These are phyloP conservation scores for Eimeria falciformis DNA, from an alignment of 169 alveolate genomes.

Conservation along the genomic window DNA sequence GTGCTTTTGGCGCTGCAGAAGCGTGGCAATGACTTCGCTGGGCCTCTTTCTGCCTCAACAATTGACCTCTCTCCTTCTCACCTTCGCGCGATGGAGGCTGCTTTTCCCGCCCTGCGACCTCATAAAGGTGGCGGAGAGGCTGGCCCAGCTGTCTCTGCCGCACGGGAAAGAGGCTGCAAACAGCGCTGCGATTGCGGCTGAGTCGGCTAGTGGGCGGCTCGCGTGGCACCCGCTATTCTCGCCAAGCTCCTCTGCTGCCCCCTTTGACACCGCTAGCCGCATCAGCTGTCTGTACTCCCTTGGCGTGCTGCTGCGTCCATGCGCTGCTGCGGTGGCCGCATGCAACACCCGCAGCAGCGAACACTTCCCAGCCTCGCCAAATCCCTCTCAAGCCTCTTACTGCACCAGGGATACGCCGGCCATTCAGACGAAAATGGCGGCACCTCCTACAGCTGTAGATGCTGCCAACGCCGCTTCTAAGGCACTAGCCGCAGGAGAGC, in stretches of 20 bases:
- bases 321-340: conserved; percentile 18
- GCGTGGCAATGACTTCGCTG: not conserved
- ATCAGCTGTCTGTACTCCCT: conserved; percentile 54
- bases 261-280: conserved; percentile 35
- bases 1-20: not conserved
- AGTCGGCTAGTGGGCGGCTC: not conserved
- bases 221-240: conserved; percentile 44
- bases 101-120: conserved; percentile 8
- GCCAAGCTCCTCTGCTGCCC: conserved; percentile 3
- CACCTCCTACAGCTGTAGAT: not conserved
- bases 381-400: no score
- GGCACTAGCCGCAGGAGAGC: conserved; percentile 50
- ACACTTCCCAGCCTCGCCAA: no score
- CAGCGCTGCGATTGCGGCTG: not conserved
- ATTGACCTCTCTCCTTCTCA: conserved; percentile 20
- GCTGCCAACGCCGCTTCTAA: conserved; percentile 2
- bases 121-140: not conserved
- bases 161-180: not conserved
- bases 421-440: no score
- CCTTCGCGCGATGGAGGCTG: conserved; percentile 46
- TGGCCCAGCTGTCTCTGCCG: conserved; percentile 29
- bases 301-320: conserved; percentile 47
- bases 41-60: not conserved
- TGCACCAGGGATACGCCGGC: no score
- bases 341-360: no score